Percentiles rank a stretch among this genome's conserved stretches.
These are phyloP conservation scores for Melanogaster broomeanus DNA, from an alignment of 768 basidiomycete genomes.

Conservation along the genomic window DNA sequence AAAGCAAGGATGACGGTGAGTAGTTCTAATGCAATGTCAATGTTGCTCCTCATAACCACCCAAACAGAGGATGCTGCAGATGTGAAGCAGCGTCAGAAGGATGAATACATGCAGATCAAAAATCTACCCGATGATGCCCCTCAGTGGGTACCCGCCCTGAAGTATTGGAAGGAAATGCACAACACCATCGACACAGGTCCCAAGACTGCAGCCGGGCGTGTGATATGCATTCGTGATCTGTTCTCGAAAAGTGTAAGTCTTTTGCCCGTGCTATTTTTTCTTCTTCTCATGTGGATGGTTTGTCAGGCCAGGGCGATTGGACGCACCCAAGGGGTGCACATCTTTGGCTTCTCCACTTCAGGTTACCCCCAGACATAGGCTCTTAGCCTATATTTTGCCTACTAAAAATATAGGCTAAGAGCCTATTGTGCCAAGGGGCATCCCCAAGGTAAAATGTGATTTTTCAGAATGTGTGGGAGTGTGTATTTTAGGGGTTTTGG, in stretches of 20 bases:
- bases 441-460: too few species aligned
- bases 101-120: neutral
- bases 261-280: neutral
- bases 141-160: neutral
- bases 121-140: neutral
- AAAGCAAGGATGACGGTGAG: too few species aligned
- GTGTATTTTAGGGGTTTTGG: too few species aligned
- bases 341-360: neutral
- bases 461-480: too few species aligned
- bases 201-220: neutral
- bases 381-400: too few species aligned
- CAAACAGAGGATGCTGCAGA: neutral
- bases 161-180: neutral
- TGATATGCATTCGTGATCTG: neutral
- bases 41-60: neutral
- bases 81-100: neutral
- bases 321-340: neutral
- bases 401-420: too few species aligned
- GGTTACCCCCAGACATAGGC: too few species aligned
- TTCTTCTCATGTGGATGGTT: neutral
- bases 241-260: neutral
- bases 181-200: neutral
- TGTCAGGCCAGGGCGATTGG: neutral
- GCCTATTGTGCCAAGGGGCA: too few species aligned
- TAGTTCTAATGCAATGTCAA: neutral